Conservation (phyloP, 2,329 filamentous ascomycete genomes). For the Phialophora expanda region DNA sequence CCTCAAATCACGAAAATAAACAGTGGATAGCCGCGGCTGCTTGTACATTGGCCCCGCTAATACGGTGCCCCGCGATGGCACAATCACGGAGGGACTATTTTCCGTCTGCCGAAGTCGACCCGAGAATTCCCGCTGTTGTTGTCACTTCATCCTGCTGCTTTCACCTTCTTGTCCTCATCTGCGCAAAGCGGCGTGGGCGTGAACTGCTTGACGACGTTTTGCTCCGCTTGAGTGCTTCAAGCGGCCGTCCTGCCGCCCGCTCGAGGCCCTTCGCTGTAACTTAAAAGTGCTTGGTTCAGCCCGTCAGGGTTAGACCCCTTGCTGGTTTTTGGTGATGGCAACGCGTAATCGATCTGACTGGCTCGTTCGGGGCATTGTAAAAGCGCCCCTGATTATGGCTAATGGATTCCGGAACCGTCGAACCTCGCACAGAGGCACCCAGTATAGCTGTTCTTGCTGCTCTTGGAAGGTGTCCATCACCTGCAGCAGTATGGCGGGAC, state of each 20-base stretch:
- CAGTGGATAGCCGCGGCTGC: constrained; percentile 1
- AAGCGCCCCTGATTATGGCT: constrained; percentile 11
- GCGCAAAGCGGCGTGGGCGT: neutral
- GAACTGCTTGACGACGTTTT: neutral
- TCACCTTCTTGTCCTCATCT: neutral
- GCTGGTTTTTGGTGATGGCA: constrained; percentile 6
- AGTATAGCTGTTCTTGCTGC: constrained; percentile 7
- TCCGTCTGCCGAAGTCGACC: neutral
- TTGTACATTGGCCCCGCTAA: neutral
- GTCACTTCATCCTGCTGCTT: constrained; percentile 1
- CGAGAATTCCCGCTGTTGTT: neutral
- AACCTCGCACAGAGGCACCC: neutral
- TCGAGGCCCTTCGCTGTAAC: neutral
- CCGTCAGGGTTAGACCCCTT: neutral
- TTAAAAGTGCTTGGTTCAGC: neutral
- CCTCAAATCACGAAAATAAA: neutral
- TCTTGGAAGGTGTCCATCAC: constrained; percentile 13
- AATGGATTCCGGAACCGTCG: constrained; percentile 7
- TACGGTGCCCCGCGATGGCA: neutral
- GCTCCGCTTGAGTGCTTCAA: neutral
- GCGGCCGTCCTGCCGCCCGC: too few species aligned
- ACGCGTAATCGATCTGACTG: constrained; percentile 11
- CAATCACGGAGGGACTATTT: neutral
- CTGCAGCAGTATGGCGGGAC: constrained; percentile 4
- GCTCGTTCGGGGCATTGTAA: neutral